Percentiles rank a stretch among this genome's conserved stretches.
These are phyloP conservation scores for Prosopis cineraria DNA, from an alignment of 306 rosid genomes.

Conservation along the genomic window DNA sequence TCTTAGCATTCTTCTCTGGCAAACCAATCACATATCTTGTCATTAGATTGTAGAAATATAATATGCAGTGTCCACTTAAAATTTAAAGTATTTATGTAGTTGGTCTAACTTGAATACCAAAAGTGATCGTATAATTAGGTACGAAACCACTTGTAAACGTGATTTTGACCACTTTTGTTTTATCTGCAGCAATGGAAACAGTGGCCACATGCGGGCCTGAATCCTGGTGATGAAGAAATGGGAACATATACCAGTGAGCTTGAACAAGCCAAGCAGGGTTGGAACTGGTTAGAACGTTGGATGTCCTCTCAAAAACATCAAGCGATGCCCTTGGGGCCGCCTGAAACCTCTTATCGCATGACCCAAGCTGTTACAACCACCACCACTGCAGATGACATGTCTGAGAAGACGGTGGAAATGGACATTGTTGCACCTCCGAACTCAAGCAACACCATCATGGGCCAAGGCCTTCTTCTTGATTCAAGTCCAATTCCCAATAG, in stretches of 20 bases:
- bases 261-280: conserved; percentile 67
- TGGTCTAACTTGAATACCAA: background rate
- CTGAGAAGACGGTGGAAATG: conserved; percentile 84
- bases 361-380: conserved; percentile 40
- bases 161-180: background rate
- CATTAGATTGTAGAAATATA: background rate
- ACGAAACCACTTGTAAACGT: background rate
- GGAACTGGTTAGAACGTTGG: conserved; percentile 94
- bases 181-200: conserved; percentile 45
- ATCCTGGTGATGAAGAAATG: conserved; percentile 32
- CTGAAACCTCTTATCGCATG: conserved; percentile 37
- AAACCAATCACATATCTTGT: background rate
- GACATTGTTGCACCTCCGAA: conserved; percentile 43
- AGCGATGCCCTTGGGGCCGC: conserved; percentile 35
- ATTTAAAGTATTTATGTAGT: background rate
- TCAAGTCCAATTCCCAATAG: conserved; percentile 35
- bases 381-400: conserved; percentile 54
- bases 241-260: conserved; percentile 35
- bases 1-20: background rate
- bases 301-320: conserved; percentile 65
- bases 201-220: conserved; percentile 35
- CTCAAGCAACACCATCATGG: conserved; percentile 26
- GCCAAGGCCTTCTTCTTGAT: conserved; percentile 37
- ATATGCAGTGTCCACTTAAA: background rate
- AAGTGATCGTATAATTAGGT: background rate